Evolutionary conservation across 2,329 filamentous ascomycete genomes (phyloP), one percentile per base, ranked within the genome.

Genomic region (Dactylonectria macrodidyma): DNA sequence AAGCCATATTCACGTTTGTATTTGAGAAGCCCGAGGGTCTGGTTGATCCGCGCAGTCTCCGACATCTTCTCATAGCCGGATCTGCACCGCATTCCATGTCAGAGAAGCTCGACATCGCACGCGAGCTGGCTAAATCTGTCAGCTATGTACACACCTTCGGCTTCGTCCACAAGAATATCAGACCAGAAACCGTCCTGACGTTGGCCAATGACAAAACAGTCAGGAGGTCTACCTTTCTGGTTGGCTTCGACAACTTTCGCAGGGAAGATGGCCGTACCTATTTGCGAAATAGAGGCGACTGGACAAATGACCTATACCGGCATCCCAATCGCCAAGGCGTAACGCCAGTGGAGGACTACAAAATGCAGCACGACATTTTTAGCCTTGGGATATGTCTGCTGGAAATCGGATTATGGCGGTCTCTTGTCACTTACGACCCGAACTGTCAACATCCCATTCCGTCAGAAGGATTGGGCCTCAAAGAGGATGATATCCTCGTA

Each of bases 311-410:
- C 57, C 48, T 89, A 1, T 89, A 89, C 67, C 81, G 83, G 1
- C 87, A 89, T 67, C 85, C 86, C 0, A 66, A 69, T 0, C 81
- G 86, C 0, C 85, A 88, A 69, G 85, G 86, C 0, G 67, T 70
- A 3, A 78, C 79, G 0, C 73, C 81, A 2, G 33, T 41, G 26
- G 79, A 84, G 0, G 62, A 69, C 0, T 89, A 86, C 68, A 75
- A 68, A 2, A 88, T 88, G 83, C 83, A 86, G 59, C 87, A 89
- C 70, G 86, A 89, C 65, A 85, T 89, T 9, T 89, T 89, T 73
- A 87, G 85, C 61, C 79, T 89, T 0, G 87, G 87, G 0, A 84
- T 88, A 0, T 86, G 84, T 57, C 78, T 89, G 0, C 75, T 89
- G 0, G 87, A 89, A 71, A 81, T 89, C 24, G 86, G 85, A 0